phyloP scores from a whole-genome alignment of 2,329 filamentous ascomycete genomes.

The Massarina eburnea region DNA sequence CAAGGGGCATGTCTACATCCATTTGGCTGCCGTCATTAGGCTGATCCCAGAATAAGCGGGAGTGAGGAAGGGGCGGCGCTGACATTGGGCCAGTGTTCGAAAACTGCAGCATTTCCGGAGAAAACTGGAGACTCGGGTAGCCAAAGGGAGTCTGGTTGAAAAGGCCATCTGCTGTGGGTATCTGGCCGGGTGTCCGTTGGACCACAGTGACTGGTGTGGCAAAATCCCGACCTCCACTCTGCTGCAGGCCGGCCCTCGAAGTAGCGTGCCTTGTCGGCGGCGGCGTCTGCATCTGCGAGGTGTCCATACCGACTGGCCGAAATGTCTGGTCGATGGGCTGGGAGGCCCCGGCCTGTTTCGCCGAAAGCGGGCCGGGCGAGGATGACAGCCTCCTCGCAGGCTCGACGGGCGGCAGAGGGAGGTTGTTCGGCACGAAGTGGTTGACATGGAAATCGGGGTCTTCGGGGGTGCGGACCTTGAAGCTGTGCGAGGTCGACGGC shows the following conservation, averaged over 20 bases:
- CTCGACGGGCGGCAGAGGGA: conserved; percentile 62
- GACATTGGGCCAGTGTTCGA: conserved; percentile 55
- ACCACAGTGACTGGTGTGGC: conserved; percentile 44
- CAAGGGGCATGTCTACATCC: conserved; percentile 38
- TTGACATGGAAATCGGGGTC: conserved; percentile 60
- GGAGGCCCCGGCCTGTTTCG: conserved; percentile 13
- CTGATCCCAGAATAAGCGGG: conserved; percentile 43
- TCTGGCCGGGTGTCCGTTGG: conserved; percentile 41
- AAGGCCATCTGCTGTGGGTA: conserved; percentile 26
- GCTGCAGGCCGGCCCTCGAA: conserved; percentile 49
- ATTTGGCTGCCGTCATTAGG: conserved; percentile 31
- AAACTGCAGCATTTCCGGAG: conserved; percentile 59
- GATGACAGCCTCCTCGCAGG: conserved; percentile 61
- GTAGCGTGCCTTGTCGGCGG: conserved; percentile 60
- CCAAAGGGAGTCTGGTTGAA: conserved; percentile 47
- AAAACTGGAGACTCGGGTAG: conserved; percentile 58
- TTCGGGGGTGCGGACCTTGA: conserved; percentile 38
- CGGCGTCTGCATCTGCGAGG: conserved; percentile 61
- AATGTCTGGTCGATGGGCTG: conserved; percentile 17
- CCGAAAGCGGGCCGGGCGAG: conserved; percentile 52
- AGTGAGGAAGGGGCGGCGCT: conserved; percentile 59
- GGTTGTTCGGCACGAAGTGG: conserved; percentile 58
- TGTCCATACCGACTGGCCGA: conserved; percentile 40
- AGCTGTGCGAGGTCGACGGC: conserved; percentile 39
- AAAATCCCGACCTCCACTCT: conserved; percentile 28